Evolutionary conservation across 208 protist genomes (phyloP).

Genomic region (Strigomonas culicis): DNA sequence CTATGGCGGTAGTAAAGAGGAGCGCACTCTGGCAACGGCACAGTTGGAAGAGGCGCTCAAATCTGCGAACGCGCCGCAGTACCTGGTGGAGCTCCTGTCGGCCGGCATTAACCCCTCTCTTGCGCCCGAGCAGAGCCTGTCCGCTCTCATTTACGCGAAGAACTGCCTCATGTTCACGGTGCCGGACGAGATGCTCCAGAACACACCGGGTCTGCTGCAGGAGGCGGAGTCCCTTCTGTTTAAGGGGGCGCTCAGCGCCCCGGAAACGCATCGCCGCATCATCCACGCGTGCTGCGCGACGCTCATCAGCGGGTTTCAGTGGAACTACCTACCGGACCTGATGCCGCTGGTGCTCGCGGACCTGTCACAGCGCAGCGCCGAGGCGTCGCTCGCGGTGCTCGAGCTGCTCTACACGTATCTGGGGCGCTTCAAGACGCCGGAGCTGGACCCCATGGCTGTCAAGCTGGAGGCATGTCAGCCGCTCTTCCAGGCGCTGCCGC

Average conservation of each 20-base stretch:
- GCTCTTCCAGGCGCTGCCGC: conserved; percentile 43
- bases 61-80: conserved; percentile 32
- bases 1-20: conserved; percentile 72
- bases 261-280: conserved; percentile 60
- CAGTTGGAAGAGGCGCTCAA: conserved; percentile 53
- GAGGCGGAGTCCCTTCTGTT: conserved; percentile 69
- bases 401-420: conserved; percentile 71
- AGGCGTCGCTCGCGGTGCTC: conserved; percentile 41
- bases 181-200: conserved; percentile 33
- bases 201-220: conserved; percentile 31
- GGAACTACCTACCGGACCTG: conserved; percentile 76
- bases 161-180: conserved; percentile 73
- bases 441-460: conserved; percentile 33
- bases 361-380: conserved; percentile 5
- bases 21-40: conserved; percentile 59
- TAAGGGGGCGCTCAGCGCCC: conserved; percentile 44
- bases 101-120: conserved; percentile 44
- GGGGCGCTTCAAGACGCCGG: conserved; percentile 69
- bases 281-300: conserved; percentile 54
- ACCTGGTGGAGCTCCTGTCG: conserved; percentile 60
- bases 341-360: conserved; percentile 39
- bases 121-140: conserved; percentile 62
- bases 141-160: conserved; percentile 80
- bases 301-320: conserved; percentile 68
- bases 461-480: conserved; percentile 43